Evolutionary conservation across 2,329 filamentous ascomycete species (phyloP).

Genomic region (Akanthomyces uredinophilus): DNA sequence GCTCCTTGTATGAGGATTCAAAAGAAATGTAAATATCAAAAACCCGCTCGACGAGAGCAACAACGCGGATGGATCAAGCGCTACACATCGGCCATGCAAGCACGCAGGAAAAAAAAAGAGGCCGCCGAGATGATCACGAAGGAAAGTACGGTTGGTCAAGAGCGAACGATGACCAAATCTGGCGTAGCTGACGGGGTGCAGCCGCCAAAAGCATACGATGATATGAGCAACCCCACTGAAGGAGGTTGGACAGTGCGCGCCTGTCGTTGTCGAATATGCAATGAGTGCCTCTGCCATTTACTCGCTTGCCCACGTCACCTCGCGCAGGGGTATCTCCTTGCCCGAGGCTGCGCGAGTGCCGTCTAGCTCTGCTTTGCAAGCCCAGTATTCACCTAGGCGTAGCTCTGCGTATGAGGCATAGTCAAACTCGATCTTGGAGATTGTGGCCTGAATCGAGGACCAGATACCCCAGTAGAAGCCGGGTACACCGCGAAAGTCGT

Average conservation of each 20-base stretch:
- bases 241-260: neutral
- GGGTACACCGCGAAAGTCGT: conserved; percentile 80
- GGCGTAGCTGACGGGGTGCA: neutral
- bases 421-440: conserved; percentile 94
- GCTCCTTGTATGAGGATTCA: conserved; percentile 1
- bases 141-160: neutral
- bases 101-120: neutral
- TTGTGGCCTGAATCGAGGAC: conserved; percentile 89
- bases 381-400: conserved; percentile 85
- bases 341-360: conserved; percentile 49
- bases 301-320: conserved; percentile 66
- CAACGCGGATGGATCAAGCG: neutral
- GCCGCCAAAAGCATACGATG: neutral
- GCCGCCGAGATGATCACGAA: neutral
- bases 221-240: neutral
- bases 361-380: conserved; percentile 72
- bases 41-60: neutral
- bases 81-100: neutral
- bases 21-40: conserved; percentile 2
- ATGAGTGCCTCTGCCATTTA: conserved; percentile 6
- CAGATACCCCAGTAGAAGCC: conserved; percentile 93
- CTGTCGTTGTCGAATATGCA: neutral
- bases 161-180: neutral
- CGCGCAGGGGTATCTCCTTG: conserved; percentile 66
- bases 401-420: conserved; percentile 88